These are phyloP conservation scores for Colletotrichum gigasporum DNA, from an alignment of 2,329 filamentous ascomycete genomes.

Conservation along the genomic window DNA sequence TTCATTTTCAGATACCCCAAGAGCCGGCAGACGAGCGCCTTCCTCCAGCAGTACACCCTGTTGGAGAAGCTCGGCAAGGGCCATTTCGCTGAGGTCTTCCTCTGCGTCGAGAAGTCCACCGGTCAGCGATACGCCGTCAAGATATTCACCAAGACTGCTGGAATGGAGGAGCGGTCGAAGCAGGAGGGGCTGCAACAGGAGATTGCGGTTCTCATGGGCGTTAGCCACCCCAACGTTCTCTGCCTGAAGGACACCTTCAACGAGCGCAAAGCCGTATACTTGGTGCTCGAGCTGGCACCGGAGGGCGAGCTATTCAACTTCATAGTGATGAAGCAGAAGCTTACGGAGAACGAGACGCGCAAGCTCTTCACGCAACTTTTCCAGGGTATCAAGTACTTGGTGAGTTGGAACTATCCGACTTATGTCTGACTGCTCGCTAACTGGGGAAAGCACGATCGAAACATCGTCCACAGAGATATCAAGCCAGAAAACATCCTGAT, in stretches of 20 bases:
- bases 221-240: conserved; percentile 91
- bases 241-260: conserved; percentile 96
- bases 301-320: conserved; percentile 97
- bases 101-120: conserved; percentile 86
- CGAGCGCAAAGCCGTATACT: conserved; percentile 87
- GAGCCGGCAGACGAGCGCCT: conserved; percentile 76
- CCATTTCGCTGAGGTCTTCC: conserved; percentile 92
- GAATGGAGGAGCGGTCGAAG: conserved; percentile 84
- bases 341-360: conserved; percentile 84
- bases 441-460: conserved; percentile 82
- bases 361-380: conserved; percentile 93
- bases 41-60: conserved; percentile 86
- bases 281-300: conserved; percentile 88
- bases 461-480: conserved; percentile 97
- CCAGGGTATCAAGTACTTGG: conserved; percentile 93
- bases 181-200: conserved; percentile 91
- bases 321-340: conserved; percentile 90
- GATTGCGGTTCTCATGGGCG: conserved; percentile 96
- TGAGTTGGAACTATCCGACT: conserved; percentile 63
- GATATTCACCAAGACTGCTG: conserved; percentile 86
- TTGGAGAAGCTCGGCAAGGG: conserved; percentile 90
- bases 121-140: conserved; percentile 92
- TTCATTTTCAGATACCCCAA: conserved; percentile 94
- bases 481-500: conserved; percentile 97
- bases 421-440: conserved; percentile 38